These are phyloP conservation scores for Calonectria ilicicola DNA, from an alignment of 2,329 filamentous ascomycete genomes.

Conservation along the genomic window DNA sequence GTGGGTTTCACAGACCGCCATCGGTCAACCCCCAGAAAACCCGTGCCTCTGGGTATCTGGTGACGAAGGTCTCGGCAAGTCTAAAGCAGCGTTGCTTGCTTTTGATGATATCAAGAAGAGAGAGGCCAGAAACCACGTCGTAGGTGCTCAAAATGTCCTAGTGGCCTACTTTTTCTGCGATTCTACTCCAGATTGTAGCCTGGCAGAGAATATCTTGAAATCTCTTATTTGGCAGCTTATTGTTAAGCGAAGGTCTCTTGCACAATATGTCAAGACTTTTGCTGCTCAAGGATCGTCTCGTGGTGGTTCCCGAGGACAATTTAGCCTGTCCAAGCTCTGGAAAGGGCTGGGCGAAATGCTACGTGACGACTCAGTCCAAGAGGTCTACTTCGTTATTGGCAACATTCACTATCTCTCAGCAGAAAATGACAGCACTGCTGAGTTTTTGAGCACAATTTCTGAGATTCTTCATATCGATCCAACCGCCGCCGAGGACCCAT, in stretches of 20 bases:
- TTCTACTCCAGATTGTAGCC: constrained; percentile 47
- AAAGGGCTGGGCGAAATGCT: constrained; percentile 54
- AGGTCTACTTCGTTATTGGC: constrained; percentile 55
- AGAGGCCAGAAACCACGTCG: constrained; percentile 3
- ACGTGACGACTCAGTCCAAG: constrained; percentile 40
- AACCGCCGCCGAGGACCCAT: not conserved
- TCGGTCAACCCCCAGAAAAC: not conserved
- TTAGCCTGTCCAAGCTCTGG: constrained; percentile 43
- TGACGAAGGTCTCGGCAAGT: constrained; percentile 15
- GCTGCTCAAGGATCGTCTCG: constrained; percentile 44
- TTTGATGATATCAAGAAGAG: constrained; percentile 14
- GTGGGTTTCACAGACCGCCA: constrained; percentile 1
- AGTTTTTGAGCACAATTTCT: not conserved
- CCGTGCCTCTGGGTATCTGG: constrained; percentile 23
- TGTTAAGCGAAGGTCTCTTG: constrained; percentile 47
- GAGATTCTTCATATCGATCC: constrained; percentile 1
- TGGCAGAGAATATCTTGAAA: constrained; percentile 54
- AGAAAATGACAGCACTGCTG: constrained; percentile 35
- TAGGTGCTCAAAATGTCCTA: constrained; percentile 36
- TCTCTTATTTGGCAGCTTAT: constrained; percentile 54
- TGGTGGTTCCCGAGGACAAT: constrained; percentile 1
- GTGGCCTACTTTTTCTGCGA: constrained; percentile 56
- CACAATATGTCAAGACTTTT: constrained; percentile 50
- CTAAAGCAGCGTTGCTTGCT: constrained; percentile 10
- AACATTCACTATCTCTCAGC: constrained; percentile 53